Conservation (phyloP, 2,329 filamentous ascomycete species). For the Diaporthe nobilis region DNA sequence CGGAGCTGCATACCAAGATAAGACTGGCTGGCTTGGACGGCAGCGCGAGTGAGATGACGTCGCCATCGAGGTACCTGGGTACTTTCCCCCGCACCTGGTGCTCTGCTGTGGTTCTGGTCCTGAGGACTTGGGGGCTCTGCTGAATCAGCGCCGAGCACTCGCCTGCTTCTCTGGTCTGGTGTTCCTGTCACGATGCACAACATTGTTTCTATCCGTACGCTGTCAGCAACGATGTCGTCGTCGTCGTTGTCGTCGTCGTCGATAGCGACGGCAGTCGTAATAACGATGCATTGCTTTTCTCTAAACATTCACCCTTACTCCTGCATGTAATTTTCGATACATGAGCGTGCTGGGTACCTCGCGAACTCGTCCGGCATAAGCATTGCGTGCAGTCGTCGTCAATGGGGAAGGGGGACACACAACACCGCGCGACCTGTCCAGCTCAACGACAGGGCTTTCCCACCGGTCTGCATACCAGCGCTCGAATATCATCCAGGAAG, state of each 20-base stretch:
- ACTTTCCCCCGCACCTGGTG: background rate
- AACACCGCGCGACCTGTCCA: background rate
- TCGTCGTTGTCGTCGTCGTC: too few species aligned
- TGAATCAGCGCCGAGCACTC: constrained; percentile 1
- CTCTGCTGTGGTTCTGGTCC: background rate
- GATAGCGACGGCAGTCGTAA: background rate
- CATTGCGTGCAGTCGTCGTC: background rate
- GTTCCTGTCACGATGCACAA: background rate
- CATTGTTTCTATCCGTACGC: background rate
- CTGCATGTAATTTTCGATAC: background rate
- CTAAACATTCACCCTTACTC: background rate
- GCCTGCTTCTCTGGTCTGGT: background rate
- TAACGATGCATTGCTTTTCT: too few species aligned
- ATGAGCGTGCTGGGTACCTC: background rate
- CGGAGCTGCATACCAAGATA: background rate
- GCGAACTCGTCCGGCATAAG: background rate
- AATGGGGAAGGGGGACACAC: background rate
- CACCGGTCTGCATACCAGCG: background rate
- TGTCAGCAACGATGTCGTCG: background rate
- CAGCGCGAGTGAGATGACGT: constrained; percentile 15
- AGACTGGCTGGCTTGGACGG: background rate
- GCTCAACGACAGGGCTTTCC: background rate
- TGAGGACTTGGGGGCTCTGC: background rate
- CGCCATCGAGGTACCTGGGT: background rate
- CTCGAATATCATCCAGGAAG: background rate